Evolutionary conservation across 2,329 filamentous ascomycete species (phyloP).

Genomic region (Xylaria arbuscula): DNA sequence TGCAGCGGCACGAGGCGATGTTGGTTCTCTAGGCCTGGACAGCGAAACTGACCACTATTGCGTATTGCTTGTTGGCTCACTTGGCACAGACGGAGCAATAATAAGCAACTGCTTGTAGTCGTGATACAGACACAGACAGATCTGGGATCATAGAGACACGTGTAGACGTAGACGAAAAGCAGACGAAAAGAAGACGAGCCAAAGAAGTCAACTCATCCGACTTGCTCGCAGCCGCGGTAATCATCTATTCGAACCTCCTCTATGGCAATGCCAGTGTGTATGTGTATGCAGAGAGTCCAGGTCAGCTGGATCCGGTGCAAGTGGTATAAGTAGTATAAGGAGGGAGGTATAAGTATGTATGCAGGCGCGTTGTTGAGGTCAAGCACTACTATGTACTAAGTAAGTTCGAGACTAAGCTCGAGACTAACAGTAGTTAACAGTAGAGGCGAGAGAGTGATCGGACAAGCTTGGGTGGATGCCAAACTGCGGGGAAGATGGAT

Average conservation of each 20-base stretch:
- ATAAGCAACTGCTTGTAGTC: slow-evolving; percentile 17
- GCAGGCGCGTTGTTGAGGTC: slow-evolving; percentile 1
- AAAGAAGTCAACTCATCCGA: slow-evolving; percentile 19
- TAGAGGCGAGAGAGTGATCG: background rate
- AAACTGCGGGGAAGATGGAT: slow-evolving; percentile 40
- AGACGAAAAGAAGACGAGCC: background rate
- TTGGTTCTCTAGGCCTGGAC: background rate
- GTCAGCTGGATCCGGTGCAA: background rate
- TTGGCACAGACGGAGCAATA: slow-evolving; percentile 8
- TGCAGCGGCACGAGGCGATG: slow-evolving; percentile 37
- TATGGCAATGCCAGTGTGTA: background rate
- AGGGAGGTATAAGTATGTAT: background rate
- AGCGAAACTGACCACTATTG: background rate
- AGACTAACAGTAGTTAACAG: background rate
- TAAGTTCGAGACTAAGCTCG: background rate
- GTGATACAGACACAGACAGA: slow-evolving; percentile 25
- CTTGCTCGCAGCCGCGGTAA: slow-evolving; percentile 7
- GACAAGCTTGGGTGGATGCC: slow-evolving; percentile 32
- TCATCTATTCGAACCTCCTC: slow-evolving; percentile 12
- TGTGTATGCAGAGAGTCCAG: background rate
- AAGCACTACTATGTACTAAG: too few relatives aligned
- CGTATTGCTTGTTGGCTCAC: slow-evolving; percentile 1
- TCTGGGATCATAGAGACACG: slow-evolving; percentile 24
- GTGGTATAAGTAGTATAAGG: background rate
- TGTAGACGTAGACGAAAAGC: slow-evolving; percentile 9